Conservation (phyloP, 768 basidiomycete genomes). For the Botryobasidium botryosum region DNA sequence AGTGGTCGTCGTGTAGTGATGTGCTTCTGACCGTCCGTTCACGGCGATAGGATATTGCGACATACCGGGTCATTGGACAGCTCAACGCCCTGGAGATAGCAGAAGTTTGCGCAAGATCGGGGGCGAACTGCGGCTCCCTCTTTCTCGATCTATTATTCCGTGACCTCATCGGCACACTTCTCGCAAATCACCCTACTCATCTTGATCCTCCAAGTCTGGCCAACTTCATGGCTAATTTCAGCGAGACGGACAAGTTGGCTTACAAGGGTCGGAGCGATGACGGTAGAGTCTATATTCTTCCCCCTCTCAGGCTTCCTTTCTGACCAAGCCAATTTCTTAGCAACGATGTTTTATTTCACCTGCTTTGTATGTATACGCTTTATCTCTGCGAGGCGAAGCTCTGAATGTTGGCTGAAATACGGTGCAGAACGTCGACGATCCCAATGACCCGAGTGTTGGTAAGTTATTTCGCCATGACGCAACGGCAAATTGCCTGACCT, state of each 20-base stretch:
- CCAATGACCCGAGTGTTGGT: slow-evolving; percentile 60
- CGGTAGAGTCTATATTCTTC: slow-evolving; percentile 26
- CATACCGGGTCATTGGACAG: slow-evolving; percentile 54
- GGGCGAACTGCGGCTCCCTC: slow-evolving; percentile 71
- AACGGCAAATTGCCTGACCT: neutral
- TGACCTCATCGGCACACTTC: slow-evolving; percentile 59
- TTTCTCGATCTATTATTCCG: slow-evolving; percentile 77
- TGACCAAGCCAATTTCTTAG: too few species aligned
- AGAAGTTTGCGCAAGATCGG: slow-evolving; percentile 73
- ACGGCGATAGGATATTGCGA: slow-evolving; percentile 19
- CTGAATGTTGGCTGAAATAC: too few species aligned
- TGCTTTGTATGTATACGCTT: too few species aligned
- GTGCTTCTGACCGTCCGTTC: slow-evolving; percentile 1
- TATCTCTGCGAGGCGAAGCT: too few species aligned
- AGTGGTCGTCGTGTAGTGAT: neutral
- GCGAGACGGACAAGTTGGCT: slow-evolving; percentile 69
- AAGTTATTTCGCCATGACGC: neutral
- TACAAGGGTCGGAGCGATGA: slow-evolving; percentile 61
- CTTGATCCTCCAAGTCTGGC: slow-evolving; percentile 68
- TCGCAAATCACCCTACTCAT: slow-evolving; percentile 71
- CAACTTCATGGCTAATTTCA: slow-evolving; percentile 69
- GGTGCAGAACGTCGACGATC: slow-evolving; percentile 31
- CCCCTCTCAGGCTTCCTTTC: slow-evolving; percentile 8
- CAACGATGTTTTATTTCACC: slow-evolving; percentile 71
- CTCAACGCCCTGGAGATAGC: slow-evolving; percentile 73